Conservation (phyloP, 441 rosid species). For the Daphne laureola region DNA sequence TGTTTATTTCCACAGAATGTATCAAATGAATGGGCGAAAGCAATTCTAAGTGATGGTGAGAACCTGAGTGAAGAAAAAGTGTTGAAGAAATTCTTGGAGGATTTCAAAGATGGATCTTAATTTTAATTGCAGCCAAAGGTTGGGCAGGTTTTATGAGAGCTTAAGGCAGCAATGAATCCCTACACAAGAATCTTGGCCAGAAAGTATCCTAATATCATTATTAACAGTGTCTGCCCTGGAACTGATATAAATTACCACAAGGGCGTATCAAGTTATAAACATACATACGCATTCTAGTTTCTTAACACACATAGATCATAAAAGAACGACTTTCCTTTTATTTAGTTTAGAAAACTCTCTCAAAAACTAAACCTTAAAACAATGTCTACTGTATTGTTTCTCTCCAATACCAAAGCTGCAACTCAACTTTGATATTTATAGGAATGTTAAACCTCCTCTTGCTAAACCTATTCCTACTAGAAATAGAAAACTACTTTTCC, state of each 20-base stretch:
- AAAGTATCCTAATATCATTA: constrained; percentile 11
- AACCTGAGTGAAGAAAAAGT: constrained; percentile 17
- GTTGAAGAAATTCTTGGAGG: constrained; percentile 10
- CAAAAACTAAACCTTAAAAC: no score
- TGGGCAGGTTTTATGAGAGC: constrained; percentile 17
- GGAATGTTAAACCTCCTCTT: no score
- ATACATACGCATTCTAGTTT: no score
- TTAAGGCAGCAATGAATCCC: constrained; percentile 22
- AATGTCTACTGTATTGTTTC: no score
- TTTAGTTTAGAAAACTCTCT: no score
- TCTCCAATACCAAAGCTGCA: no score
- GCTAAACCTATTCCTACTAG: no score
- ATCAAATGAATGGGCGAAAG: constrained; percentile 8
- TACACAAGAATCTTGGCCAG: constrained; percentile 24
- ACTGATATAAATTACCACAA: constrained; percentile 18
- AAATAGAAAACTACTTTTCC: no score
- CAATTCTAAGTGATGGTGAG: constrained; percentile 14
- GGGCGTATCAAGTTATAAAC: no score
- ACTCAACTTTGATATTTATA: no score
- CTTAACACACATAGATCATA: no score
- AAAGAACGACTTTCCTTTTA: no score
- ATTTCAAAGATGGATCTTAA: constrained; percentile 17
- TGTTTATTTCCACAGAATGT: not conserved
- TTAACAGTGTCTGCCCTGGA: constrained; percentile 28
- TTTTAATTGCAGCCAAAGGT: constrained; percentile 13